phyloP scores from a whole-genome alignment of 495 filamentous ascomycete species.

The Penicillium longicatenatum region DNA sequence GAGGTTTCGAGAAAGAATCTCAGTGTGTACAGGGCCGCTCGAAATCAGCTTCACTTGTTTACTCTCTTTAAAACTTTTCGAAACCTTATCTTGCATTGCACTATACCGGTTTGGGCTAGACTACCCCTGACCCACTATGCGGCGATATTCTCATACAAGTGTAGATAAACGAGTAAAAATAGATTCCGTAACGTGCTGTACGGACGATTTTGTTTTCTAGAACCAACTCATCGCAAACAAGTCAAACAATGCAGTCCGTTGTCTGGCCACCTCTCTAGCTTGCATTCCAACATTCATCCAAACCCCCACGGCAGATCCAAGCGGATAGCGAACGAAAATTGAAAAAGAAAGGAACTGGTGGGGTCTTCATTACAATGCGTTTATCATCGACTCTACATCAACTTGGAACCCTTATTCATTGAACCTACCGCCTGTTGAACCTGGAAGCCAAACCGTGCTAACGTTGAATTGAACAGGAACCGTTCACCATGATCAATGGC shows the following conservation, averaged over 20 bases:
- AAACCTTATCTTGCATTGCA: conserved; percentile 17
- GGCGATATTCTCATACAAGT: conserved; percentile 11
- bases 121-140: conserved; percentile 14
- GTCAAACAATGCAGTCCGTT: conserved; percentile 11
- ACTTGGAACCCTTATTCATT: not conserved
- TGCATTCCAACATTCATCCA: conserved; percentile 9
- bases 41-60: conserved; percentile 24
- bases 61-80: conserved; percentile 15
- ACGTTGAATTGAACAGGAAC: not conserved
- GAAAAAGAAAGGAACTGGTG: conserved; percentile 2
- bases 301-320: not conserved
- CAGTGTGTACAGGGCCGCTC: conserved; percentile 20
- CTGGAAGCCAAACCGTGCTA: not conserved
- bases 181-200: conserved; percentile 13
- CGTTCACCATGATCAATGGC: conserved; percentile 1
- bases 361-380: not conserved
- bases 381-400: not conserved
- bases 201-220: not conserved
- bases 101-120: conserved; percentile 15
- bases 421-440: not conserved
- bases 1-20: too few species aligned
- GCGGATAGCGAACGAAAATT: not conserved
- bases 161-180: conserved; percentile 19
- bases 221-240: conserved; percentile 12
- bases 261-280: conserved; percentile 9